Evolutionary conservation across 345 rosid species (phyloP), one percentile per base, ranked within the genome.

Genomic region (Gossypium herbaceum): DNA sequence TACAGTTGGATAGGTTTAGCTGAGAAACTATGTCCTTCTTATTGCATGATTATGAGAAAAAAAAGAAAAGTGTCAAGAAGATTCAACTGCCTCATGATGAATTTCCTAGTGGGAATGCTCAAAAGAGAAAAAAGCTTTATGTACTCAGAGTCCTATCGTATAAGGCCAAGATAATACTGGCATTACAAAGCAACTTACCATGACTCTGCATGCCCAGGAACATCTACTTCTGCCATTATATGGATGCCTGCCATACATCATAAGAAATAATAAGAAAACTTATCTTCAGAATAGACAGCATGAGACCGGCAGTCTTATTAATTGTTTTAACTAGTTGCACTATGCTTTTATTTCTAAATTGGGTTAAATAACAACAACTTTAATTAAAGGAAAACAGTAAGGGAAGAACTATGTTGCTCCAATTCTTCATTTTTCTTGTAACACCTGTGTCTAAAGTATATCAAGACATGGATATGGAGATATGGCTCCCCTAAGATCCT

Each of bases 191-290:
- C 69, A 29, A 39, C 63, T 71, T 88, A 93, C 99, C 98, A 95
- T 79, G 99, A 91, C 85, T 93, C 98, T 9, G 94, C 97, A 84
- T 95, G 99, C 77, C 99, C 99, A 67, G 99, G 99, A 55, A 93
- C 92, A 79, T 95, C 99, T 73, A 89, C 75, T 85, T 95, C 98
- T 27, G 99, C 91, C 99, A 95, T 93, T 54, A 93, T 85, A 74
- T 93, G 86, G 78, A 95, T 91, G 73, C 99, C 99, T 95, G 88
- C 81, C 81, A 80, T 34, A 68, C 77, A 70, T 17, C 58, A 72
- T 7, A 48, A 25, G 70, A 75, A 57, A 22, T 25, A 57, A 39
- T 63, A 60, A 64, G 57, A 56, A 48, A 78, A 65, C 19, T 39
- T 13, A 77, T 45, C 54, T 25, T 41, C 56, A 45, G 2, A 54